phyloP scores from a whole-genome alignment of 306 rosid genomes.

The Quercus mongolica region DNA sequence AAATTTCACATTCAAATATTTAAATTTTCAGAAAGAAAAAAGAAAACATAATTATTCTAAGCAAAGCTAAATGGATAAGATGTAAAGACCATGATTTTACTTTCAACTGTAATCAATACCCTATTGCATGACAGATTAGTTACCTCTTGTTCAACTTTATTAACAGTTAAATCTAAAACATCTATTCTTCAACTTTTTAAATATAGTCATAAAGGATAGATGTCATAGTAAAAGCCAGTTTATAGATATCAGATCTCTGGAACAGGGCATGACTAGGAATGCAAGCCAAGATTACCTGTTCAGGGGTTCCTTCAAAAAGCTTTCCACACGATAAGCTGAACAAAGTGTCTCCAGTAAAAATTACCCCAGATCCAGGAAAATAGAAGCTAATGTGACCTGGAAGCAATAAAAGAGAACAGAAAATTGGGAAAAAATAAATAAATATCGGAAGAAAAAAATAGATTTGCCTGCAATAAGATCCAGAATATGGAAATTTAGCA shows the following conservation, averaged over 20 bases:
- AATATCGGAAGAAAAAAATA: not conserved
- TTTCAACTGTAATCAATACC: not conserved
- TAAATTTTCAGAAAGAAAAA: not conserved
- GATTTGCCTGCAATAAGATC: not conserved
- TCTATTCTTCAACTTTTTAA: not conserved
- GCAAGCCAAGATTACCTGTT: slow-evolving; percentile 51
- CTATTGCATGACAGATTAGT: not conserved
- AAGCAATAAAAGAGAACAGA: slow-evolving; percentile 4
- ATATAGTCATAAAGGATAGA: too few species aligned
- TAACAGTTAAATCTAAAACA: not conserved
- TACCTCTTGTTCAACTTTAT: not conserved
- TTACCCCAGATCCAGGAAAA: slow-evolving; percentile 69
- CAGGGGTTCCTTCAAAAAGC: slow-evolving; percentile 87
- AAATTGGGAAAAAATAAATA: not conserved
- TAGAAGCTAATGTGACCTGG: slow-evolving; percentile 90
- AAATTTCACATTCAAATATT: not conserved
- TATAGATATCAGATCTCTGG: not conserved
- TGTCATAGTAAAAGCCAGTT: not conserved
- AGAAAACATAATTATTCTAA: not conserved
- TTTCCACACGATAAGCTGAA: slow-evolving; percentile 95
- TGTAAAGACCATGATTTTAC: not conserved
- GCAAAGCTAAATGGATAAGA: not conserved
- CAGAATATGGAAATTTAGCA: not conserved
- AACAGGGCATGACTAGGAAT: slow-evolving; percentile 8
- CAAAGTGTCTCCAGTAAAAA: slow-evolving; percentile 83